Conservation (phyloP, 306 rosid genomes). For the Amphicarpaea edgeworthii region DNA sequence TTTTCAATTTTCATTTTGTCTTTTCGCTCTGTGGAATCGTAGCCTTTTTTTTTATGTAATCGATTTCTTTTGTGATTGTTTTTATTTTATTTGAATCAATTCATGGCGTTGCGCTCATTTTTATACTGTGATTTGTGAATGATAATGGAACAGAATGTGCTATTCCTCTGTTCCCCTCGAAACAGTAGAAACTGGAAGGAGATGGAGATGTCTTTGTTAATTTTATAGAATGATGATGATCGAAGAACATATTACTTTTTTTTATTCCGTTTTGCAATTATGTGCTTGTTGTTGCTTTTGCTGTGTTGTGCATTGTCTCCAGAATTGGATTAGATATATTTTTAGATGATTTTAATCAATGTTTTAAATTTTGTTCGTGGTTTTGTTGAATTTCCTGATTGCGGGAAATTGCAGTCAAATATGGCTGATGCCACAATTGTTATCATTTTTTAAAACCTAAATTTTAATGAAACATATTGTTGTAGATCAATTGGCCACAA, state of each 20-base stretch:
- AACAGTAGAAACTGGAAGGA: not conserved
- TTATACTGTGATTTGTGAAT: constrained; percentile 18
- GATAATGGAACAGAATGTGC: not conserved
- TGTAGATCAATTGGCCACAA: not conserved
- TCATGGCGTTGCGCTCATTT: not conserved
- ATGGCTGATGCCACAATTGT: not conserved
- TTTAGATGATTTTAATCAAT: not conserved
- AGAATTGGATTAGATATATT: constrained; percentile 8
- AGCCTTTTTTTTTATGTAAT: not conserved
- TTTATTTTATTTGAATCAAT: not conserved
- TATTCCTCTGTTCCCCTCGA: not conserved
- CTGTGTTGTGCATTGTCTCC: constrained; percentile 9
- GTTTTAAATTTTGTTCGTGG: not conserved
- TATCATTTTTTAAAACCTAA: not conserved
- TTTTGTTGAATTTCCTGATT: not conserved
- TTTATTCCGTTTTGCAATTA: not conserved
- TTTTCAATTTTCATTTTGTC: not conserved
- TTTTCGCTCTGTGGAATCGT: not conserved
- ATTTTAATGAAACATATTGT: not conserved
- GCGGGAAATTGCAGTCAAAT: not conserved
- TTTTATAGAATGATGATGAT: not conserved
- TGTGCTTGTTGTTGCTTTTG: not conserved
- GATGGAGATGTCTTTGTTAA: not conserved
- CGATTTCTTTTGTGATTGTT: not conserved
- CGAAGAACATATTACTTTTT: not conserved